Evolutionary conservation across 2,329 filamentous ascomycete genomes (phyloP), one percentile per base, ranked within the genome.

Genomic region (Macrophomina tecta): DNA sequence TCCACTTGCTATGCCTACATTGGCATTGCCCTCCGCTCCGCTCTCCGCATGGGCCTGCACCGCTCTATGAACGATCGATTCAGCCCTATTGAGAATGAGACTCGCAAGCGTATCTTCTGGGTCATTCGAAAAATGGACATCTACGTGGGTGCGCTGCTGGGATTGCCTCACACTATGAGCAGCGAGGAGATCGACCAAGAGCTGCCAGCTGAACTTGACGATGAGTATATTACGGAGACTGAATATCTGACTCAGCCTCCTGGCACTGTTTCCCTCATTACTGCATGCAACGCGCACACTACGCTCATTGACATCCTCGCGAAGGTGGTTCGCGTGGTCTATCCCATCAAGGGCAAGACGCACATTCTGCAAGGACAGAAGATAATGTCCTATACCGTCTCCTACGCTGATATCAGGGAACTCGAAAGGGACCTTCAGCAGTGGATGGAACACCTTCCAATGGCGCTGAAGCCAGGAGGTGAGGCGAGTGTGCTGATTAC

Each of bases 401-500:
- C 86, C 68, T 88, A 89, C 72, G 85, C 86, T 2, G 85, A 86
- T 70, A 89, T 90, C 46, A 82, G 86, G 28, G 87, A 90, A 70
- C 85, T 90, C 65, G 88, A 90, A 74, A 81, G 84, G 65, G 87
- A 89, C 72, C 78, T 90, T 63, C 86, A 89, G 72, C 77, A 79
- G 14, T 90, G 88, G 88, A 85, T 89, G 78, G 86, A 88, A 64
- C 81, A 84, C 67, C 77, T 99, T 32, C 94, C 94, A 0, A 84
- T 89, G 71, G 87, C 89, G 64, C 88, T 97, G 79, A 90, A 91
- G 68, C 93, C 93, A 1, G 93, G 92, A 69, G 86, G 89, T 0
- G 92, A 95, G 61, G 91, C 90, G 0, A 85, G 90, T 1, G 86
- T 89, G 40, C 89, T 94, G 73, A 86, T 94, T 30, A 86, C 93